These are phyloP conservation scores for Lunasporangiospora selenospora DNA, from an alignment of 192 early-diverging fungal species.

Conservation along the genomic window DNA sequence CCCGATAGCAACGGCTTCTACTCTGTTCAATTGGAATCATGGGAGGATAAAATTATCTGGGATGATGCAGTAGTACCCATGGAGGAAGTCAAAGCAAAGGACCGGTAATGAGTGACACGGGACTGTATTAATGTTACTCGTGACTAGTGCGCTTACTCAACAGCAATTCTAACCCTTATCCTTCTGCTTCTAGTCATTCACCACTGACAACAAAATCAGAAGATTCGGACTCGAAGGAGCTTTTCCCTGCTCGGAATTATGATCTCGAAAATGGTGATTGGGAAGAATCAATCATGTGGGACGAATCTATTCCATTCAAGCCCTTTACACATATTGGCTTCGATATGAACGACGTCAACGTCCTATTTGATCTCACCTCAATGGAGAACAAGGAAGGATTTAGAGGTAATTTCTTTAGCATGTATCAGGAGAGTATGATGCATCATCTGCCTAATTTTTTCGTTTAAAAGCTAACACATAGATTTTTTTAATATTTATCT, in stretches of 20 bases:
- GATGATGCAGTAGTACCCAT: constrained; percentile 51
- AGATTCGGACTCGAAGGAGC: constrained; percentile 2
- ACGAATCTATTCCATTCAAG: constrained; percentile 61
- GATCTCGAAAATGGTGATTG: constrained; percentile 73
- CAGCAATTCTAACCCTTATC: background rate
- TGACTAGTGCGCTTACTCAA: no score
- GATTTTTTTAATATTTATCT: background rate
- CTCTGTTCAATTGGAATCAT: constrained; percentile 77
- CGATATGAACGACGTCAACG: constrained; percentile 77
- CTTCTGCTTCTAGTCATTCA: background rate
- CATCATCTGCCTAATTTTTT: no score
- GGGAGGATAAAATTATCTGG: constrained; percentile 91
- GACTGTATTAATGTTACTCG: background rate
- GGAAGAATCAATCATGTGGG: constrained; percentile 85
- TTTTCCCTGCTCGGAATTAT: constrained; percentile 55
- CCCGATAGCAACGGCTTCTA: constrained; percentile 56
- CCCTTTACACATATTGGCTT: constrained; percentile 62
- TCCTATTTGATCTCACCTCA: constrained; percentile 72
- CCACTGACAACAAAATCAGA: background rate
- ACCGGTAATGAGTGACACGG: background rate
- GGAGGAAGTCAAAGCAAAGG: constrained; percentile 1
- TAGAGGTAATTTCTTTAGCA: constrained; percentile 15
- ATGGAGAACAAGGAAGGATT: constrained; percentile 49
- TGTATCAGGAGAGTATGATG: background rate
- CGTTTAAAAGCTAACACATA: constrained; percentile 17